phyloP scores from a whole-genome alignment of 345 rosid species.

The Bruguiera sexangula region DNA sequence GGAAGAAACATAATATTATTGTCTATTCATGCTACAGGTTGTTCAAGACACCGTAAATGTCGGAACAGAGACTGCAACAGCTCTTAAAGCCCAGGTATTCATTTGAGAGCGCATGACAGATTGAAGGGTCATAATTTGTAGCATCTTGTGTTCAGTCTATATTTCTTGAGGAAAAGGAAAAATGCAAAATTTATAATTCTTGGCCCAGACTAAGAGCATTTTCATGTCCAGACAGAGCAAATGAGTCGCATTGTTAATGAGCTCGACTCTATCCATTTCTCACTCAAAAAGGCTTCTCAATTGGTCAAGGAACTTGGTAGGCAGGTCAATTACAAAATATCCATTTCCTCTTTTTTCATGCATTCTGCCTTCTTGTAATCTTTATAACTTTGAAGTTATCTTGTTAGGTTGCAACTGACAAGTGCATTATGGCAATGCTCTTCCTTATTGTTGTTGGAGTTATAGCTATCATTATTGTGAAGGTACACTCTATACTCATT shows the following conservation, averaged over 20 bases:
- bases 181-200: not conserved
- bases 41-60: conserved; percentile 84
- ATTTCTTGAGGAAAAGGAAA: not conserved
- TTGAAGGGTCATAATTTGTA: conserved; percentile 1
- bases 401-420: conserved; percentile 88
- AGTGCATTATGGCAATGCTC: conserved; percentile 78
- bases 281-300: conserved; percentile 88
- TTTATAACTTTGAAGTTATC: not conserved
- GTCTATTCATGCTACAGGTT: conserved; percentile 39
- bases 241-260: conserved; percentile 98
- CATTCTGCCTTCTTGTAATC: not conserved
- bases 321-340: conserved; percentile 67
- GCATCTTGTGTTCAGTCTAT: not conserved
- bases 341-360: conserved; percentile 19
- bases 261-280: conserved; percentile 90
- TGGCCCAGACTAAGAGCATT: conserved; percentile 21
- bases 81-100: conserved; percentile 87
- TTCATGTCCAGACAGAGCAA: conserved; percentile 76
- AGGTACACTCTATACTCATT: conserved; percentile 39
- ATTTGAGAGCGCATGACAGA: conserved; percentile 9
- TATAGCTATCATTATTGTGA: conserved; percentile 79
- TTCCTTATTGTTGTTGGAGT: conserved; percentile 82
- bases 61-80: conserved; percentile 85
- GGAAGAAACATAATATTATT: not conserved
- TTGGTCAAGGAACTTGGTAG: conserved; percentile 97